Percentiles rank a stretch among this genome's conserved stretches.
Conservation (phyloP, 805 yeast genomes). For the Torulaspora gathmanii region DNA sequence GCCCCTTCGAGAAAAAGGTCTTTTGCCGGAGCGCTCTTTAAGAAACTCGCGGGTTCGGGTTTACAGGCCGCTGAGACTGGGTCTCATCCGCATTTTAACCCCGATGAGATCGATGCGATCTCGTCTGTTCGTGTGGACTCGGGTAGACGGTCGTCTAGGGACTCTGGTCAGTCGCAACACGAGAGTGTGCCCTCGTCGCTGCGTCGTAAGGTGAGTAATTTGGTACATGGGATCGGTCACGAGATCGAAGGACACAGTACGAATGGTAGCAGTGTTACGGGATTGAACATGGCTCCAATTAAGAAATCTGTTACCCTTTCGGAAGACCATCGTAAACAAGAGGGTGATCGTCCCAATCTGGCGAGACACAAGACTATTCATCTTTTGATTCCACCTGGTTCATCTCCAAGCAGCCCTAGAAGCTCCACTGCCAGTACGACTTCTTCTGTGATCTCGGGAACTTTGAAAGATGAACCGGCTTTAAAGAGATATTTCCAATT, state of each 20-base stretch:
- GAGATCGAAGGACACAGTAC: constrained; percentile 2
- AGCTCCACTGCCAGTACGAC: constrained; percentile 9
- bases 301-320: constrained; percentile 4
- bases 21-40: constrained; percentile 26
- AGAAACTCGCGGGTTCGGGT: constrained; percentile 25
- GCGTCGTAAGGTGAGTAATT: constrained; percentile 23
- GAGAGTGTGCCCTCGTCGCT: constrained; percentile 14
- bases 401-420: constrained; percentile 10
- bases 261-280: neutral
- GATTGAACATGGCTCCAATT: constrained; percentile 6
- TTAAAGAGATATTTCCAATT: constrained; percentile 18
- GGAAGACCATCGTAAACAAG: constrained; percentile 1
- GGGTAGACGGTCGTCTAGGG: constrained; percentile 10
- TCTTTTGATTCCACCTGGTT: constrained; percentile 5
- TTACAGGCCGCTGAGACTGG: constrained; percentile 3
- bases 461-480: neutral
- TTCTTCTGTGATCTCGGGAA: neutral
- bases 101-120: constrained; percentile 1
- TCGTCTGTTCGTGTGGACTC: neutral
- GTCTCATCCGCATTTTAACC: neutral
- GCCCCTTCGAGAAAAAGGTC: constrained; percentile 26
- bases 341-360: constrained; percentile 8
- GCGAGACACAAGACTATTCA: constrained; percentile 4
- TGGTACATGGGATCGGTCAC: constrained; percentile 23
- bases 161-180: constrained; percentile 6